Evolutionary conservation across 192 early-diverging fungal species (phyloP).

Genomic region (Coemansia guatemalensis): DNA sequence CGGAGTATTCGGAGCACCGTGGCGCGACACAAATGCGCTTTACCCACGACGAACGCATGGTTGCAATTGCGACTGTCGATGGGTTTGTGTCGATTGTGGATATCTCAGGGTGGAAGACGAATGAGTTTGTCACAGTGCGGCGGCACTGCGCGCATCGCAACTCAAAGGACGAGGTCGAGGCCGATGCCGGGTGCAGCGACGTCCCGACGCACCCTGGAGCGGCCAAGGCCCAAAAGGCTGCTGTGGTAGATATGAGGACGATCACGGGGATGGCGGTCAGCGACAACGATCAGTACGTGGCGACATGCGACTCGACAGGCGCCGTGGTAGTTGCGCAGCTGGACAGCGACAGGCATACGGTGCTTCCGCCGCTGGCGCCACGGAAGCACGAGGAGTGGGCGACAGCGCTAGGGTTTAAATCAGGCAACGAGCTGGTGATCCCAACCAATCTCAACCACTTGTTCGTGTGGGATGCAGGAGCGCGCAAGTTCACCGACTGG

Average conservation of each 20-base stretch:
- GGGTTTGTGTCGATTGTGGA: constrained; percentile 75
- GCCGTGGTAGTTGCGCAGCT: constrained; percentile 75
- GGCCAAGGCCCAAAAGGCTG: constrained; percentile 18
- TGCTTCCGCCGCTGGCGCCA: constrained; percentile 19
- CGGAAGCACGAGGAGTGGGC: constrained; percentile 19
- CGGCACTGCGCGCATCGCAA: constrained; percentile 70
- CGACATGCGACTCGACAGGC: constrained; percentile 72
- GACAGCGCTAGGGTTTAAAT: constrained; percentile 32
- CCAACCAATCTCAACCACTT: constrained; percentile 74
- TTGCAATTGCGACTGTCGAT: constrained; percentile 79
- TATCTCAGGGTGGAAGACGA: constrained; percentile 62
- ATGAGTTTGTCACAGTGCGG: constrained; percentile 60
- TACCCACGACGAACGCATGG: constrained; percentile 69
- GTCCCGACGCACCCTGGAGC: constrained; percentile 49
- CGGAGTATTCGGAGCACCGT: constrained; percentile 36
- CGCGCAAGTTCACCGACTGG: constrained; percentile 77
- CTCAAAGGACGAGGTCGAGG: constrained; percentile 34
- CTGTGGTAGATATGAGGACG: constrained; percentile 51
- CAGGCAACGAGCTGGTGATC: constrained; percentile 31
- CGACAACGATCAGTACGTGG: constrained; percentile 77
- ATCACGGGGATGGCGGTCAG: constrained; percentile 75
- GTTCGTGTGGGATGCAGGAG: constrained; percentile 65
- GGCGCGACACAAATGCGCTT: constrained; percentile 76
- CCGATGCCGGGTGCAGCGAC: constrained; percentile 49
- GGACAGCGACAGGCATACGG: constrained; percentile 57